Evolutionary conservation across 2,329 filamentous ascomycete species (phyloP).

Genomic region (Penicillium sp.): DNA sequence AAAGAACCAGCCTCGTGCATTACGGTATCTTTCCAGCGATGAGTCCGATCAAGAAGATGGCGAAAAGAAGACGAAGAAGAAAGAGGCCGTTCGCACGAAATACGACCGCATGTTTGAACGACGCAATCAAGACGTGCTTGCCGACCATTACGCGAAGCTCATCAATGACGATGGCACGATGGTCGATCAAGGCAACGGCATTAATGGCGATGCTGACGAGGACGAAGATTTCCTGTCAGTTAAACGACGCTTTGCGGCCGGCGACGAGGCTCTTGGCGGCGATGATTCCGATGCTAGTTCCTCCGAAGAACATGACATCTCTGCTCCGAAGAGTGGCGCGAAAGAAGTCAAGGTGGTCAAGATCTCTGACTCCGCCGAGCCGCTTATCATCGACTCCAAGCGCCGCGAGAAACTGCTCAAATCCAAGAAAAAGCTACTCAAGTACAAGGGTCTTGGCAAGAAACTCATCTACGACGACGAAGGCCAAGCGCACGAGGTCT

Average conservation of each 20-base stretch:
- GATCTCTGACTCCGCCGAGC: constrained; percentile 58
- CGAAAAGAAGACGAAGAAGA: constrained; percentile 55
- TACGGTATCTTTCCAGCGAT: constrained; percentile 58
- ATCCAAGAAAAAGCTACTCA: constrained; percentile 89
- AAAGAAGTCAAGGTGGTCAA: constrained; percentile 31
- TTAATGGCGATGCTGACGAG: constrained; percentile 54
- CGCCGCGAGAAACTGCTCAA: constrained; percentile 91
- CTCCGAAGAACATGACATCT: constrained; percentile 28
- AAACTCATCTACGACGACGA: constrained; percentile 93
- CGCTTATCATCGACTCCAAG: constrained; percentile 86
- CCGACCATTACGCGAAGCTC: constrained; percentile 88
- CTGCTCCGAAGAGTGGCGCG: constrained; percentile 22
- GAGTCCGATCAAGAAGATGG: constrained; percentile 44
- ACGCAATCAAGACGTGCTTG: constrained; percentile 90
- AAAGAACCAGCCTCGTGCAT: constrained; percentile 77
- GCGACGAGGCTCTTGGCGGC: constrained; percentile 55
- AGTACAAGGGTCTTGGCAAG: constrained; percentile 79
- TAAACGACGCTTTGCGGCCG: constrained; percentile 77
- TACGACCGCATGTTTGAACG: constrained; percentile 98
- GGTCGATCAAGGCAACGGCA: constrained; percentile 34
- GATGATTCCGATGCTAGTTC: constrained; percentile 3
- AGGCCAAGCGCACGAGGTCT: constrained; percentile 76
- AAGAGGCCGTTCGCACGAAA: constrained; percentile 78
- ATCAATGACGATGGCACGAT: constrained; percentile 58
- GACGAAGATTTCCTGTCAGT: constrained; percentile 82